Evolutionary conservation across 2,329 filamentous ascomycete genomes (phyloP).

Genomic region (Verticillium dahliae): DNA sequence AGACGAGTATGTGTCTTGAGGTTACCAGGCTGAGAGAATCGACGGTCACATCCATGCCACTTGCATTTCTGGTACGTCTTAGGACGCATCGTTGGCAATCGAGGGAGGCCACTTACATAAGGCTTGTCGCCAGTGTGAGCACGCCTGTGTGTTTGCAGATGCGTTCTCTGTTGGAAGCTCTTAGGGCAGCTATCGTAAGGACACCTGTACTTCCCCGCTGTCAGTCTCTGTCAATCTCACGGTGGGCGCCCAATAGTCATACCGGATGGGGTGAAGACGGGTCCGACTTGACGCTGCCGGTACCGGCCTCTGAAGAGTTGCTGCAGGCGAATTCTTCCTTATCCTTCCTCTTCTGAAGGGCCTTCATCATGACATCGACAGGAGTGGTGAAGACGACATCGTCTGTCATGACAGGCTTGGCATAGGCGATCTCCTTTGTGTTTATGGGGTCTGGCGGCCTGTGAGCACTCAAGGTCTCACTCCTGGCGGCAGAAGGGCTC

Average conservation of each 20-base stretch:
- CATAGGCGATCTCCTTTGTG: slow-evolving; percentile 33
- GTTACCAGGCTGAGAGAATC: slow-evolving; percentile 87
- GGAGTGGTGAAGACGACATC: slow-evolving; percentile 67
- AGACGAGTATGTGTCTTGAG: slow-evolving; percentile 85
- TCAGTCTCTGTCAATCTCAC: background rate
- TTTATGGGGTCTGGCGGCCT: slow-evolving; percentile 11
- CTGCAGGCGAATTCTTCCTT: slow-evolving; percentile 21
- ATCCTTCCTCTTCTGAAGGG: slow-evolving; percentile 65
- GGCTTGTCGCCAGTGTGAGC: slow-evolving; percentile 28
- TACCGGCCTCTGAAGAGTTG: background rate
- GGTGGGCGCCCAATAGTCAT: no score
- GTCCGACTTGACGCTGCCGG: slow-evolving; percentile 5
- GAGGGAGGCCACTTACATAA: no score
- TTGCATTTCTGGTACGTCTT: slow-evolving; percentile 62
- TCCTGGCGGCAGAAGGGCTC: background rate
- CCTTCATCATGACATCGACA: slow-evolving; percentile 82
- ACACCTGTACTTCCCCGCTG: slow-evolving; percentile 65
- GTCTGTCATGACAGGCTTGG: slow-evolving; percentile 37
- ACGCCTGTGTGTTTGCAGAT: slow-evolving; percentile 82
- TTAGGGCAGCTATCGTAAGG: slow-evolving; percentile 68
- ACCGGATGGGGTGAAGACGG: background rate
- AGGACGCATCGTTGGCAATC: no score
- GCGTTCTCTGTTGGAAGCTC: slow-evolving; percentile 85
- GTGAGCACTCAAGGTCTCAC: no score
- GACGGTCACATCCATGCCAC: slow-evolving; percentile 64